Percentiles rank a stretch among this genome's conserved stretches.
Evolutionary conservation across 768 basidiomycete species (phyloP).

Genomic region (Pisolithus microcarpus): DNA sequence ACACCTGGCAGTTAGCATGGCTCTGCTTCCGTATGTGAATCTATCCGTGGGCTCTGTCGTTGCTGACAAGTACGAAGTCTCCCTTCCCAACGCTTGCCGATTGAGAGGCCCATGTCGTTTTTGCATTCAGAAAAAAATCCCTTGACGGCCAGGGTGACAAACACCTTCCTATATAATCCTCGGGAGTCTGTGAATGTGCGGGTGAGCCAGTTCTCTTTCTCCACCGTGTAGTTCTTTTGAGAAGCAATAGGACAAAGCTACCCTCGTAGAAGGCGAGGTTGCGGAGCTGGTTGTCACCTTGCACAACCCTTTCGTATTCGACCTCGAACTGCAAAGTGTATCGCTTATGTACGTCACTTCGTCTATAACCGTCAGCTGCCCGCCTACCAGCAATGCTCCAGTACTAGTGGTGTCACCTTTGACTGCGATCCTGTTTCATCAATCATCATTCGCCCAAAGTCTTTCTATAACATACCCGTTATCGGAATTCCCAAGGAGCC

Average conservation of each 20-base stretch:
- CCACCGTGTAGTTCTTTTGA: slow-evolving; percentile 2
- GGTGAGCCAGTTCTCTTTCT: slow-evolving; percentile 33
- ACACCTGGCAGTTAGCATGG: slow-evolving; percentile 69
- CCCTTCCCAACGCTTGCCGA: slow-evolving; percentile 60
- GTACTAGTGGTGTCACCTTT: slow-evolving; percentile 76
- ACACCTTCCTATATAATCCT: slow-evolving; percentile 92
- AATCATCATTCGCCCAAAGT: slow-evolving; percentile 64
- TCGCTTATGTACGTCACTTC: slow-evolving; percentile 57
- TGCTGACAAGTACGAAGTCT: slow-evolving; percentile 40
- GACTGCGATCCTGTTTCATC: slow-evolving; percentile 52
- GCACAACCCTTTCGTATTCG: slow-evolving; percentile 90
- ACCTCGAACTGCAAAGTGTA: slow-evolving; percentile 78
- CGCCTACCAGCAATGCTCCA: slow-evolving; percentile 23
- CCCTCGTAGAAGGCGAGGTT: slow-evolving; percentile 76
- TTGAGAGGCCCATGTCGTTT: slow-evolving; percentile 62
- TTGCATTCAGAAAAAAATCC: slow-evolving; percentile 41
- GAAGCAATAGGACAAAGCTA: slow-evolving; percentile 40
- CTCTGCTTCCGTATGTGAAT: slow-evolving; percentile 60
- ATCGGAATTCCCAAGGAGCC: slow-evolving; percentile 56
- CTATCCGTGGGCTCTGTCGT: slow-evolving; percentile 1
- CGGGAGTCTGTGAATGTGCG: slow-evolving; percentile 52
- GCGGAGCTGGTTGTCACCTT: slow-evolving; percentile 79
- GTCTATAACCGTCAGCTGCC: not conserved
- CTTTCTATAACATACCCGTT: slow-evolving; percentile 67
- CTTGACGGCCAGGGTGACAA: slow-evolving; percentile 51